Conservation (phyloP, 768 basidiomycete species). For the Podaxis sp. region DNA sequence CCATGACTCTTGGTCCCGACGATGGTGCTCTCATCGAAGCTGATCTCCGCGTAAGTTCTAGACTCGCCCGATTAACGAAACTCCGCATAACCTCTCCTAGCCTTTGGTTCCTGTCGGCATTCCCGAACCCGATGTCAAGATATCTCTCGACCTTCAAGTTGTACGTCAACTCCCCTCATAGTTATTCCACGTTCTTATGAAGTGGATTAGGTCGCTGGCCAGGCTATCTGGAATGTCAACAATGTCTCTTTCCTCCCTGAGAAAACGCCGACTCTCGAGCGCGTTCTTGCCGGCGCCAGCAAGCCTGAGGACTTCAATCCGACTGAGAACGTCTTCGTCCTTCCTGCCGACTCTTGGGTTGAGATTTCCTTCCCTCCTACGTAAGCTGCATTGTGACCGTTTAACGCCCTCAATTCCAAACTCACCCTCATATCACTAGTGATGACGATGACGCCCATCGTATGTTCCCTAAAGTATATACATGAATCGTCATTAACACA, state of each 20-base stretch:
- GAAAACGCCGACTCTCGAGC: constrained; percentile 23
- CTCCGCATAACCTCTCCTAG: too few relatives aligned
- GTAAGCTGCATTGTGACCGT: not conserved
- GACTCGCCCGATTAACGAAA: too few relatives aligned
- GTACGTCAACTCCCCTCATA: constrained; percentile 10
- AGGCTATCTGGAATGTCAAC: constrained; percentile 32
- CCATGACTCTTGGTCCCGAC: constrained; percentile 17
- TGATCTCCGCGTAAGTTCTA: constrained; percentile 25
- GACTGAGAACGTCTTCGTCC: constrained; percentile 27
- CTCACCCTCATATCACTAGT: not conserved
- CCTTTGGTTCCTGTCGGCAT: constrained; percentile 26
- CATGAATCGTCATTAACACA: not conserved
- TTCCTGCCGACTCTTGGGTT: constrained; percentile 25
- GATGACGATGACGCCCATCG: constrained; percentile 21
- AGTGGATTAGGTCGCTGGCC: constrained; percentile 17
- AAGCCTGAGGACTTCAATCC: constrained; percentile 22
- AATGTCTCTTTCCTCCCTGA: constrained; percentile 29
- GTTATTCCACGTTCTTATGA: constrained; percentile 15
- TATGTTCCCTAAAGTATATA: not conserved
- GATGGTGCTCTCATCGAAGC: constrained; percentile 34
- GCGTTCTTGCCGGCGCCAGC: constrained; percentile 27
- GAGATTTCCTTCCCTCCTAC: constrained; percentile 27
- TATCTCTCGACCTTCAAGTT: constrained; percentile 32
- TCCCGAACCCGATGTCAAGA: constrained; percentile 19
- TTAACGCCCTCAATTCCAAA: not conserved